Evolutionary conservation across 257 asterid species (phyloP).

Genomic region (Plantago ovata): DNA sequence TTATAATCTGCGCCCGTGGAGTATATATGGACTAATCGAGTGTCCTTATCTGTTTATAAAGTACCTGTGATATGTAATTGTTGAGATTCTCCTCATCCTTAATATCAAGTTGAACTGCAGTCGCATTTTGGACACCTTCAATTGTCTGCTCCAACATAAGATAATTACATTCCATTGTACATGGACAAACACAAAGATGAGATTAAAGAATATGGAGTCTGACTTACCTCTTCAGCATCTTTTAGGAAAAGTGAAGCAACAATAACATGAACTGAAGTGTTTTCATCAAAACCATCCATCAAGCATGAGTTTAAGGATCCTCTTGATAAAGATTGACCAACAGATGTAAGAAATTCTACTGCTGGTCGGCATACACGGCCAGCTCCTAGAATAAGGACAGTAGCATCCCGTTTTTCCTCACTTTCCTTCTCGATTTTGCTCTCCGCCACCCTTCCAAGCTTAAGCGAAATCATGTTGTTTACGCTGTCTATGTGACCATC

Average conservation of each 20-base stretch:
- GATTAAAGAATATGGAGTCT: neutral
- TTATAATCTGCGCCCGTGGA: neutral
- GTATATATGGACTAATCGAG: neutral
- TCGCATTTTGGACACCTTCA: constrained; percentile 72
- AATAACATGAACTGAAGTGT: constrained; percentile 48
- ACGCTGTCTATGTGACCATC: constrained; percentile 30
- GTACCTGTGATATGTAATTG: constrained; percentile 56
- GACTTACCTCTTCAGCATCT: constrained; percentile 90
- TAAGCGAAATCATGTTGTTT: constrained; percentile 45
- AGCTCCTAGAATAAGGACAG: constrained; percentile 85
- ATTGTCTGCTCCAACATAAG: constrained; percentile 42
- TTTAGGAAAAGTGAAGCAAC: constrained; percentile 86
- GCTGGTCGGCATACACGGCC: constrained; percentile 98
- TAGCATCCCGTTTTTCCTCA: constrained; percentile 35
- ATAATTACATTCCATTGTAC: constrained; percentile 10
- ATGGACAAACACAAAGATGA: neutral
- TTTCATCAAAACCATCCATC: constrained; percentile 41
- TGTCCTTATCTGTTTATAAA: constrained; percentile 1
- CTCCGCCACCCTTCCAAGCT: constrained; percentile 49
- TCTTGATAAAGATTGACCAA: constrained; percentile 44
- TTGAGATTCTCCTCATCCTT: constrained; percentile 46
- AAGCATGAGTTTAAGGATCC: constrained; percentile 42
- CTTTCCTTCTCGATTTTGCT: constrained; percentile 31
- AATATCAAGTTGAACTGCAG: constrained; percentile 77
- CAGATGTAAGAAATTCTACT: constrained; percentile 71